Evolutionary conservation across 768 basidiomycete species (phyloP), one percentile per base, ranked within the genome.

Genomic region (Neoboletus brunneissimus): DNA sequence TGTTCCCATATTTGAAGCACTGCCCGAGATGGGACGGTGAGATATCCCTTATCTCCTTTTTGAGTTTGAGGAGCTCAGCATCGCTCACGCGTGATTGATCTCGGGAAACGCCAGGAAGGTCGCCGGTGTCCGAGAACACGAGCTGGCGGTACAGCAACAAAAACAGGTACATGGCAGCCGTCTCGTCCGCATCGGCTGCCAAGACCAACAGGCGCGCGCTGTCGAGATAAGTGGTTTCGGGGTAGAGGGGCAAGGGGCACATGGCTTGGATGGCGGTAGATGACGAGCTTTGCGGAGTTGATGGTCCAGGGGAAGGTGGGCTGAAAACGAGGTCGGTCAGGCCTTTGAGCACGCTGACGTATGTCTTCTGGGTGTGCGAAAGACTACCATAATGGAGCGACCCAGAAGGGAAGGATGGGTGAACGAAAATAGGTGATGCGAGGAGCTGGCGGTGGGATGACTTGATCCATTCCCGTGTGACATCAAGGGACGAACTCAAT

Each of bases 181-280:
- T 76, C 63, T 95, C 92, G 29, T 84, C 79, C 0, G 86, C 86
- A 57, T 96, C 94, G 41, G 82, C 76, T 61, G 81, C 81, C 58
- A 93, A 80, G 23, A 78, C 77, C 25, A 79, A 70, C 12, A 94
- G 75, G 29, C 92, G 88, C 42, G 81, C 74, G 55, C 79, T 82
- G 75, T 94, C 92, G 51, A 95, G 84, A 69, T 89, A 89, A 5
- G 86, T 76, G 5, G 91, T 91, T 74, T 94, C 93, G 6, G 87
- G 91, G 72, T 79, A 85, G 37, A 73, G 72, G 52, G 79, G 73
- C 34, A 78, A 70, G 45, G 74, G 69, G 22, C 69, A 67, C 52
- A 67, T 56, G 63, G 58, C 54, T 62, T 55, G 72, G 56, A 69
- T 70, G 12, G 78, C 71, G 11, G 68, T 51, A 47, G 66, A 63